Evolutionary conservation across 306 rosid genomes (phyloP).

Genomic region (Cicer chorassanicum): DNA sequence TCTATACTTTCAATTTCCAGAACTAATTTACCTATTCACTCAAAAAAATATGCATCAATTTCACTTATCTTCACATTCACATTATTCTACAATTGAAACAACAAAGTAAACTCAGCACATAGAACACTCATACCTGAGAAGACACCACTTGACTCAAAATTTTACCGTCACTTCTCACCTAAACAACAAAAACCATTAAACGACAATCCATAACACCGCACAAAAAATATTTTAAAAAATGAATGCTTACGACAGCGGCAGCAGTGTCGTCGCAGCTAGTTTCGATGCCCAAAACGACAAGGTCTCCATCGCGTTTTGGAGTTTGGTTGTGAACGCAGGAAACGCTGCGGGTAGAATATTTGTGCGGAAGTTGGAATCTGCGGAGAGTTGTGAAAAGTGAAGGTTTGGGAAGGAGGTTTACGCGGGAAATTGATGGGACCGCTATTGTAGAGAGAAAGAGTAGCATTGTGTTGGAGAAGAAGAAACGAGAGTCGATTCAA

Average conservation of each 20-base stretch:
- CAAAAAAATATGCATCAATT: neutral
- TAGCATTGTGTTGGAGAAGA: neutral
- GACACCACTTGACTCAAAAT: constrained; percentile 90
- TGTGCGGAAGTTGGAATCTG: constrained; percentile 34
- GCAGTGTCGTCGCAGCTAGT: constrained; percentile 99
- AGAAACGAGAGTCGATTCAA: neutral
- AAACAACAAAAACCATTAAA: constrained; percentile 24
- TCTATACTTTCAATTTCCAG: too few species aligned
- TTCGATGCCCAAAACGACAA: constrained; percentile 85
- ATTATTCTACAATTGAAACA: neutral
- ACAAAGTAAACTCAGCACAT: constrained; percentile 7
- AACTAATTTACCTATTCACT: too few species aligned
- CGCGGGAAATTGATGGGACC: constrained; percentile 66
- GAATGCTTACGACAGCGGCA: constrained; percentile 69
- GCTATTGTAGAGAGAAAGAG: constrained; percentile 52
- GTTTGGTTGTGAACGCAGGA: constrained; percentile 31
- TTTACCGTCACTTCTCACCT: constrained; percentile 88
- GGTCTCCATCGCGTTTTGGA: constrained; percentile 44
- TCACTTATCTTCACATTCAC: neutral
- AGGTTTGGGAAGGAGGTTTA: constrained; percentile 67
- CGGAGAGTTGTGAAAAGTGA: constrained; percentile 49
- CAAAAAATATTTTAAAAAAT: neutral
- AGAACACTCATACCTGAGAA: constrained; percentile 69
- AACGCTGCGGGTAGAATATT: constrained; percentile 36
- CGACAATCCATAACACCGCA: constrained; percentile 16